Percentiles rank a stretch among this genome's conserved stretches.
Evolutionary conservation across 306 rosid species (phyloP).

Genomic region (Pterocarpus santalinus): DNA sequence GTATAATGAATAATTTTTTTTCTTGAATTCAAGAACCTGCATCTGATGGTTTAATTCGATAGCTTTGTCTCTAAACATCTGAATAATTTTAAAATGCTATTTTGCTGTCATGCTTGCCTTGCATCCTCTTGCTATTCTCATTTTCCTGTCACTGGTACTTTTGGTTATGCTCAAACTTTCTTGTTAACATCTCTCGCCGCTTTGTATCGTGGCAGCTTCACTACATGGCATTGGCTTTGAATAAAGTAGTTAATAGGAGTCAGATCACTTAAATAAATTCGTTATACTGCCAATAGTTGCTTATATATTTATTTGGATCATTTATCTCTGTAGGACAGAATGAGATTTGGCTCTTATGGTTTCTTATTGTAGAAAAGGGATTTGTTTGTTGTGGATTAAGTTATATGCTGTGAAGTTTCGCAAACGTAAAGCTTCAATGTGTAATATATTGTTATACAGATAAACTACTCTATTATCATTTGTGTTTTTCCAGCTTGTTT

Average conservation of each 20-base stretch:
- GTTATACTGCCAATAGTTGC: constrained; percentile 1
- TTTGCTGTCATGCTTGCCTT: constrained; percentile 6
- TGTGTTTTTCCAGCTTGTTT: constrained; percentile 24
- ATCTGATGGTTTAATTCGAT: constrained; percentile 25
- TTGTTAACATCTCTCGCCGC: constrained; percentile 4
- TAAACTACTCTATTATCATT: background rate
- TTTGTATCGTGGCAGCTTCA: constrained; percentile 29
- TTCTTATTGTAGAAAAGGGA: constrained; percentile 10
- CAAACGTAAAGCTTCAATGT: background rate
- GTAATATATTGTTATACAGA: background rate
- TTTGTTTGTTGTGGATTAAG: constrained; percentile 18
- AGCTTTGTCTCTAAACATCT: constrained; percentile 23
- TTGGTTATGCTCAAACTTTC: constrained; percentile 34
- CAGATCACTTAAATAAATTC: background rate
- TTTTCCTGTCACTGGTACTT: constrained; percentile 17
- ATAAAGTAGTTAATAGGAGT: constrained; percentile 21
- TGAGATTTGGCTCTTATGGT: background rate
- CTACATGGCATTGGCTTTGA: constrained; percentile 21
- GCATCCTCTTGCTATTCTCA: constrained; percentile 32
- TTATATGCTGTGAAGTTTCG: background rate
- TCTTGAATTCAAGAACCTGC: constrained; percentile 40
- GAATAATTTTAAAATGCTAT: constrained; percentile 5
- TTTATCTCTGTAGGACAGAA: constrained; percentile 4
- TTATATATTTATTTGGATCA: constrained; percentile 7
- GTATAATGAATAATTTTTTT: constrained; percentile 33